Base-by-base conservation (phyloP, 2,329 filamentous ascomycete genomes). In the Triangularia setosa region DNA sequence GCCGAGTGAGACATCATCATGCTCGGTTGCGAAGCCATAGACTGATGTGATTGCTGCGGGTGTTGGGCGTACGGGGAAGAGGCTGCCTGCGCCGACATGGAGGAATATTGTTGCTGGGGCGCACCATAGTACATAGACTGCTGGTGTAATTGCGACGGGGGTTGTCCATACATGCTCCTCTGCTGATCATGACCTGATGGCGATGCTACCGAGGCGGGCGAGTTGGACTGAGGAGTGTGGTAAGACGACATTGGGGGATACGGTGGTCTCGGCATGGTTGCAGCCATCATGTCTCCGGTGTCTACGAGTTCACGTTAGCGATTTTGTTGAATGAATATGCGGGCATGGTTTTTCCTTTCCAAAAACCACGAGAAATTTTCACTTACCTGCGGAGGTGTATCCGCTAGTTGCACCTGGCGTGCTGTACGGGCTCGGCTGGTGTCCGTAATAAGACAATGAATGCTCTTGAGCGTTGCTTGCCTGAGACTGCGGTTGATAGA, bases 221-320 rank as follows among this genome's bases (percentile, higher is more conserved):
- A 97, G 78, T 94, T 96, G 63, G 93, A 96, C 80, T 97, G 93
- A 62, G 93, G 93, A 18, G 93, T 96, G 77, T 97, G 92, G 76
- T 97, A 97, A 30, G 83, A 84, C 9, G 40, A 48, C 75, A 97
- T 96, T 66, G 92, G 92, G 71, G 93, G 93, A 76, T 96, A 97
- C 56, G 88, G 85, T 71, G 89, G 87, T 77, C 89, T 87, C 78
- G 92, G 90, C 91, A 87, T 84, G 67, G 80, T 80, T 72, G 85
- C 83, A 79, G 88, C 89, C 84, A 86, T 89, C 81, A 88, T 88
- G 69, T 87, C 85, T 79, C 82, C 82, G 66, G 82, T 85, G 74
- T 87, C 85, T 86, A 67, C 24, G 11, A 8, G 18, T 21, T 24
- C 14, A 28, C 28, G 68, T 69, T 21, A 69, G 64, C 57, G 3